phyloP scores from a whole-genome alignment of 2,329 filamentous ascomycete species.

The Juglanconis juglandina region DNA sequence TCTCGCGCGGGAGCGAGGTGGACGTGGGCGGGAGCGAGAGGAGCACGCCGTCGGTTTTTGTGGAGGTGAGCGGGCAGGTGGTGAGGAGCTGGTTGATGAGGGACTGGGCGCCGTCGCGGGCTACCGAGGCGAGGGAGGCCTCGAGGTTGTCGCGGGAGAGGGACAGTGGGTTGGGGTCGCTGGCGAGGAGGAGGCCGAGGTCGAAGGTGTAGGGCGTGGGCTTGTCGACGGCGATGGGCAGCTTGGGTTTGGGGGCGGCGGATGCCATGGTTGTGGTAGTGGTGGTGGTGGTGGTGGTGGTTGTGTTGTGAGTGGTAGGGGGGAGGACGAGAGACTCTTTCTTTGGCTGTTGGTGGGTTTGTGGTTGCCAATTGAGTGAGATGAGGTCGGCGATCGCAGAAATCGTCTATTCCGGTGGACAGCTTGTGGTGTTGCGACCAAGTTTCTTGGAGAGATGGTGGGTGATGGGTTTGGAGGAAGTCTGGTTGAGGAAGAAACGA shows the following conservation, averaged over 20 bases:
- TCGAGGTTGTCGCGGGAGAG: constrained; percentile 56
- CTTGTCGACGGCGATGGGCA: constrained; percentile 68
- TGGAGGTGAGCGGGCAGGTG: constrained; percentile 75
- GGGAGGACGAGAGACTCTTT: background rate
- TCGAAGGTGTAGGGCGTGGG: constrained; percentile 91
- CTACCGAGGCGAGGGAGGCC: constrained; percentile 65
- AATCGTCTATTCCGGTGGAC: background rate
- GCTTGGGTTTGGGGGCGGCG: constrained; percentile 37
- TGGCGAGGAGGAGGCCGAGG: constrained; percentile 79
- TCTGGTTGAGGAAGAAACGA: background rate
- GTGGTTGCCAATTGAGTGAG: no score
- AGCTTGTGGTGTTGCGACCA: background rate
- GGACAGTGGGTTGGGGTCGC: constrained; percentile 79
- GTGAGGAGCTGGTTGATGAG: constrained; percentile 93
- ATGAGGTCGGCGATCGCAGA: background rate
- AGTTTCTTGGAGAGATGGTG: background rate
- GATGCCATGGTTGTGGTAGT: constrained; percentile 15
- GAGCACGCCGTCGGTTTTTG: constrained; percentile 63
- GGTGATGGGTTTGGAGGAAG: background rate
- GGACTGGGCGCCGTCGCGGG: constrained; percentile 85
- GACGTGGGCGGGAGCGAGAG: constrained; percentile 69
- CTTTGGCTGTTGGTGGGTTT: background rate
- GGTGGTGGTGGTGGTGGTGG: background rate
- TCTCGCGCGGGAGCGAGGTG: constrained; percentile 81
- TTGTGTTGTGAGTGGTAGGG: no score